phyloP scores from a whole-genome alignment of 1,284 basidiomycete genomes.

The Phylloboletellus chloephorus region DNA sequence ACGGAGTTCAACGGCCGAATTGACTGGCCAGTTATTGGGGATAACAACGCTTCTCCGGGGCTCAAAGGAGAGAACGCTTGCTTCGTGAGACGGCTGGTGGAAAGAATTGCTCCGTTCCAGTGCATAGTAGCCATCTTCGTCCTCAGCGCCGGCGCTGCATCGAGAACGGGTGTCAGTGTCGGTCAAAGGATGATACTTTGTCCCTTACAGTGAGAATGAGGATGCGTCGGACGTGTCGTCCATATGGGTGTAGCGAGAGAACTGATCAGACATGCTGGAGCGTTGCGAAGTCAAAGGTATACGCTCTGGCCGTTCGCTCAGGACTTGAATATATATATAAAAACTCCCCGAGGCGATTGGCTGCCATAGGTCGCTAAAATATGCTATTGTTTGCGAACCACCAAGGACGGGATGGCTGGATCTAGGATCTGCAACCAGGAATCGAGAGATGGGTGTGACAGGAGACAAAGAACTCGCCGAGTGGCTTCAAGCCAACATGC shows the following conservation, averaged over 20 bases:
- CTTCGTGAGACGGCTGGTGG: neutral
- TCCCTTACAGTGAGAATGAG: constrained; percentile 13
- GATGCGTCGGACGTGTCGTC: neutral
- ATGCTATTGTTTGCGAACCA: constrained; percentile 2
- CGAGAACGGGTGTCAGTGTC: constrained; percentile 8
- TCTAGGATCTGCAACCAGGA: constrained; percentile 7
- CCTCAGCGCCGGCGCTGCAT: constrained; percentile 7
- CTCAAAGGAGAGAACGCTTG: neutral
- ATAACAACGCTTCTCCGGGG: neutral
- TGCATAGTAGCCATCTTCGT: neutral
- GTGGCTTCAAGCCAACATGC: too few species aligned
- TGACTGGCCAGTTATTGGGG: neutral
- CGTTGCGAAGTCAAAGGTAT: neutral
- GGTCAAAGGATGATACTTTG: neutral
- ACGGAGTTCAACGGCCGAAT: neutral
- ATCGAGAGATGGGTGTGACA: constrained; percentile 1
- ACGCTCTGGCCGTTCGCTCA: neutral
- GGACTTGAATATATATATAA: constrained; percentile 13
- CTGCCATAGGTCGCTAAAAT: constrained; percentile 8
- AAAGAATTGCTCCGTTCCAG: neutral
- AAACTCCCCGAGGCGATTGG: constrained; percentile 6
- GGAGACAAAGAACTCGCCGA: neutral
- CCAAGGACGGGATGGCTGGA: constrained; percentile 4
- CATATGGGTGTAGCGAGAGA: neutral
- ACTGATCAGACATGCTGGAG: constrained; percentile 11